A percentile compares a stretch with the other conserved stretches of the same genome.
Evolutionary conservation across 1,284 basidiomycete genomes (phyloP).

Genomic region (Coriolopsis trogii): DNA sequence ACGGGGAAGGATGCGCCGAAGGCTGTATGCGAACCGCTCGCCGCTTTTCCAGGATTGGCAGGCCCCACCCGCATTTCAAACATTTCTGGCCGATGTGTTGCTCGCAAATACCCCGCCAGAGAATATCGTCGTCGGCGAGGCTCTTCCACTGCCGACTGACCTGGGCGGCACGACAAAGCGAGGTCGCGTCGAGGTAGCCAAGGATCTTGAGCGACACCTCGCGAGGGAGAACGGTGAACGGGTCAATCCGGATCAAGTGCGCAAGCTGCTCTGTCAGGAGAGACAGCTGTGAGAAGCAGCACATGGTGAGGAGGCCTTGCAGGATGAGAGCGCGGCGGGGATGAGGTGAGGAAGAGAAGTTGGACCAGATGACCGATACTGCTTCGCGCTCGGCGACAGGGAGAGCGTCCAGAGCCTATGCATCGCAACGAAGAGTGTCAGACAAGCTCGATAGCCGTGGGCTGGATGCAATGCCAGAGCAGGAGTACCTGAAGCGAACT

Average conservation of each 20-base stretch:
- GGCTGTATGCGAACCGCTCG: conserved; percentile 46
- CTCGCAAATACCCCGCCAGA: conserved; percentile 97
- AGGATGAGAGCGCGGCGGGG: conserved; percentile 92
- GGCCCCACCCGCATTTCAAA: conserved; percentile 96
- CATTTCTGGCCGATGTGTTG: conserved; percentile 99
- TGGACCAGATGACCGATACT: conserved; percentile 95
- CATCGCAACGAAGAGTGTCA: neutral
- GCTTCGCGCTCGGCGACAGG: conserved; percentile 87
- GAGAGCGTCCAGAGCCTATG: conserved; percentile 91
- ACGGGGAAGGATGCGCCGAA: conserved; percentile 35
- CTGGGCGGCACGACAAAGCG: conserved; percentile 94
- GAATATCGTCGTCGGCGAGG: conserved; percentile 93
- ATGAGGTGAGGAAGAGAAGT: conserved; percentile 94
- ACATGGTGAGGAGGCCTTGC: conserved; percentile 98
- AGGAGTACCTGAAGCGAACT: neutral
- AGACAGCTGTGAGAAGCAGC: conserved; percentile 98
- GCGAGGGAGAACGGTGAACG: conserved; percentile 88
- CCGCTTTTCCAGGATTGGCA: conserved; percentile 87
- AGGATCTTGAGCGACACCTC: conserved; percentile 93
- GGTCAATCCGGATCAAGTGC: conserved; percentile 94
- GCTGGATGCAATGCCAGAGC: neutral
- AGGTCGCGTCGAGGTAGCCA: conserved; percentile 92
- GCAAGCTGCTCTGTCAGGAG: conserved; percentile 92
- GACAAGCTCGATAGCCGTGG: neutral
- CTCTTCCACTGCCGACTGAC: conserved; percentile 87